These are phyloP conservation scores for Fusarium gaditjirri DNA, from an alignment of 2,329 filamentous ascomycete species.

Conservation along the genomic window DNA sequence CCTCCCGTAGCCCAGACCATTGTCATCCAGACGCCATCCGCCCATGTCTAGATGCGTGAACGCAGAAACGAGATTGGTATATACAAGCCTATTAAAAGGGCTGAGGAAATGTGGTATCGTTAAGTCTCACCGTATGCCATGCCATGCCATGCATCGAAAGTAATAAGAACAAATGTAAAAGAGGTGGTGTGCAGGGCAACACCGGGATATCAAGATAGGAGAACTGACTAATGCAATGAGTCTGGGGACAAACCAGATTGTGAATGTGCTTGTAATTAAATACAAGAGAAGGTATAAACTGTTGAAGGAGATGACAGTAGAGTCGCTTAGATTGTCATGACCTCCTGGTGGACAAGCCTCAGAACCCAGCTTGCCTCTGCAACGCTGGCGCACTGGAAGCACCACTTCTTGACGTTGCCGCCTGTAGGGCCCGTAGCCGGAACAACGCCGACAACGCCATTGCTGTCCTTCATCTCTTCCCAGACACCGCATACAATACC, in stretches of 20 bases:
- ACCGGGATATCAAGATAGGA: conserved; percentile 42
- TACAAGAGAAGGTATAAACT: conserved; percentile 3
- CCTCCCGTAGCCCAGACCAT: conserved; percentile 1
- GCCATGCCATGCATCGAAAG: conserved; percentile 9
- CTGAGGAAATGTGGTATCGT: conserved; percentile 36
- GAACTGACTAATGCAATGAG: conserved; percentile 16
- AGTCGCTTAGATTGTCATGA: conserved; percentile 51
- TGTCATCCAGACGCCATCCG: conserved; percentile 36
- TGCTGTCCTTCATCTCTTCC: conserved; percentile 76
- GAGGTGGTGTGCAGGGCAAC: conserved; percentile 25
- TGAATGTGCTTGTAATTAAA: conserved; percentile 15
- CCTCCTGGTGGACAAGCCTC: conserved; percentile 67
- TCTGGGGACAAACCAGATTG: not conserved
- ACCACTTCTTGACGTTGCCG: conserved; percentile 71
- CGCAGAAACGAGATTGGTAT: conserved; percentile 30
- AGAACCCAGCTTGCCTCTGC: conserved; percentile 66
- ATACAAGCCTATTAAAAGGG: conserved; percentile 14
- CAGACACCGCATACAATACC: conserved; percentile 92
- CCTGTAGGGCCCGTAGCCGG: conserved; percentile 62
- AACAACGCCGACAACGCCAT: conserved; percentile 64
- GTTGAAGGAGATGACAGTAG: conserved; percentile 3
- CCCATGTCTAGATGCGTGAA: conserved; percentile 41
- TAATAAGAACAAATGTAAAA: conserved; percentile 10
- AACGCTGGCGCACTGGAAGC: conserved; percentile 67
- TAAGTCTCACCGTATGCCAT: conserved; percentile 10